Percentiles rank a stretch among this genome's conserved stretches.
Conservation (phyloP, 2,329 filamentous ascomycete species). For the Tolypocladium nubicola region DNA sequence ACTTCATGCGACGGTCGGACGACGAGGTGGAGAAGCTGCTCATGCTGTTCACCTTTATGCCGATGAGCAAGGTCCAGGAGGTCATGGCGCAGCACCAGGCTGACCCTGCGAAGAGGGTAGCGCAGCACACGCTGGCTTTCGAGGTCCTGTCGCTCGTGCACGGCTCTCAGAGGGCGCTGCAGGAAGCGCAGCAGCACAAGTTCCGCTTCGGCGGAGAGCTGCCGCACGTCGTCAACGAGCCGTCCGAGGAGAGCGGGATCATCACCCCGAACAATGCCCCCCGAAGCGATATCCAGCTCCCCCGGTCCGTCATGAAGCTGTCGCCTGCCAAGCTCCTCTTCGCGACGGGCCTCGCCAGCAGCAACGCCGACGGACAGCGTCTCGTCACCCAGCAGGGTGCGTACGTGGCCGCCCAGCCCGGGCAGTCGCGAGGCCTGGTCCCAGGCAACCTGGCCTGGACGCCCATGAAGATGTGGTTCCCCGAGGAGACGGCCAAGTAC, state of each 20-base stretch:
- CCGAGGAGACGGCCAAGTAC: conserved; percentile 46
- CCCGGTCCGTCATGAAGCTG: conserved; percentile 42
- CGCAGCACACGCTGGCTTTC: conserved; percentile 73
- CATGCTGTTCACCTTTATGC: conserved; percentile 84
- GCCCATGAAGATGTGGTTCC: conserved; percentile 48
- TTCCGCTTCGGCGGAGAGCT: conserved; percentile 33
- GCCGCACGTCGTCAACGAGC: conserved; percentile 18
- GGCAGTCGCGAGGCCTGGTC: conserved; percentile 30
- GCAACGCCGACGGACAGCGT: conserved; percentile 47
- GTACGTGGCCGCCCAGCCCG: conserved; percentile 47
- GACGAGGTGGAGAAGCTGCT: conserved; percentile 71
- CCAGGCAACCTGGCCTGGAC: conserved; percentile 48
- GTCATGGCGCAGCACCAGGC: conserved; percentile 58
- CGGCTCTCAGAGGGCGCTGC: conserved; percentile 51
- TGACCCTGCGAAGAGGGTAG: conserved; percentile 61
- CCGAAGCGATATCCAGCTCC: conserved; percentile 46
- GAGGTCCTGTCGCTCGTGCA: conserved; percentile 79
- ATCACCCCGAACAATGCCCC: conserved; percentile 36
- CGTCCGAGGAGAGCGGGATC: conserved; percentile 17
- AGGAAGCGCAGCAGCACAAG: conserved; percentile 46
- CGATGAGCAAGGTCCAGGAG: conserved; percentile 53
- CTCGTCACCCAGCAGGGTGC: conserved; percentile 44
- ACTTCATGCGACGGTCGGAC: conserved; percentile 77
- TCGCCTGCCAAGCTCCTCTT: conserved; percentile 49
- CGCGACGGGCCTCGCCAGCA: conserved; percentile 47